A percentile compares a stretch with the other conserved stretches of the same genome.
These are phyloP conservation scores for Penicillium sp. DNA, from an alignment of 2,329 filamentous ascomycete genomes.

Conservation along the genomic window DNA sequence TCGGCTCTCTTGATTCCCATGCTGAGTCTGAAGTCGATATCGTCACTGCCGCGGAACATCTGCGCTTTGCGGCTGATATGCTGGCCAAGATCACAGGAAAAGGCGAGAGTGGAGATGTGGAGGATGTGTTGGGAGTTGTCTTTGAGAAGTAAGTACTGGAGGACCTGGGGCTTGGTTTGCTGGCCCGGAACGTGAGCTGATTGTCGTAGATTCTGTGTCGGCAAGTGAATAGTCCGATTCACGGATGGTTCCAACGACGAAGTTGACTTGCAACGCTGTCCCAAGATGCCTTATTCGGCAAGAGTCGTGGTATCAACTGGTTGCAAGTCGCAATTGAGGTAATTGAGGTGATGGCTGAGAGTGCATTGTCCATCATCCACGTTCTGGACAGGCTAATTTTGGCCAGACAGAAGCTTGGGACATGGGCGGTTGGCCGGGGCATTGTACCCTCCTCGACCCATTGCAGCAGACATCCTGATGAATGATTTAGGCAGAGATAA, in stretches of 20 bases:
- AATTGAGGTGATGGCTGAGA: not conserved
- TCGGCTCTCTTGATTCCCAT: not conserved
- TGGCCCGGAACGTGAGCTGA: conserved; percentile 12
- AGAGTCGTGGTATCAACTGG: not conserved
- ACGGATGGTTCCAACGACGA: not conserved
- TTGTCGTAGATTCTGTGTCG: conserved; percentile 54
- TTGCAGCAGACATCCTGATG: conserved; percentile 14
- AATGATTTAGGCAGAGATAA: not conserved
- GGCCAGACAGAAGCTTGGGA: not conserved
- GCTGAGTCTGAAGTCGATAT: conserved; percentile 62
- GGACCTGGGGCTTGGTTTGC: conserved; percentile 1
- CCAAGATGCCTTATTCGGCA: too few relatives aligned
- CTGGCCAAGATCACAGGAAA: conserved; percentile 85
- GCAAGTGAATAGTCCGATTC: conserved; percentile 42
- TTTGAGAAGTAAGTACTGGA: conserved; percentile 79
- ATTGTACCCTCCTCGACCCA: conserved; percentile 44
- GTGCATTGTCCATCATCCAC: not conserved
- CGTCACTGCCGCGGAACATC: conserved; percentile 83
- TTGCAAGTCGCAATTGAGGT: not conserved
- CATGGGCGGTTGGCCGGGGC: conserved; percentile 7
- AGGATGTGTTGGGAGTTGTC: conserved; percentile 92
- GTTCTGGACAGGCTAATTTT: not conserved
- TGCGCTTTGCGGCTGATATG: conserved; percentile 75
- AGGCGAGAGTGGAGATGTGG: conserved; percentile 82
- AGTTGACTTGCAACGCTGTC: not conserved